phyloP scores from a whole-genome alignment of 2,329 filamentous ascomycete genomes.

The Xylariales sp. region DNA sequence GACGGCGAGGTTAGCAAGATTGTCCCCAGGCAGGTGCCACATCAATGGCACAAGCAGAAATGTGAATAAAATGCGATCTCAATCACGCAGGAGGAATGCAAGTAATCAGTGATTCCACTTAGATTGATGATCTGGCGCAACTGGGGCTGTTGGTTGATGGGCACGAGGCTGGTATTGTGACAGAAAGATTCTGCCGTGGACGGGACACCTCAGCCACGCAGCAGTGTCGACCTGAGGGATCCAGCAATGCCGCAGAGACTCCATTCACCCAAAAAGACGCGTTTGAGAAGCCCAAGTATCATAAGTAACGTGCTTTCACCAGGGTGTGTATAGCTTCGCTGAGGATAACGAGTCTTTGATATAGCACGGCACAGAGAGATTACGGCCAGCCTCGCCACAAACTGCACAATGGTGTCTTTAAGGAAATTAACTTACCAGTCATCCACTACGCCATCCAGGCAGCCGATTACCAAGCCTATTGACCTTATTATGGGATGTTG shows the following conservation, averaged over 20 bases:
- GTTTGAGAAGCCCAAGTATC: conserved; percentile 19
- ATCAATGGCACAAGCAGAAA: conserved; percentile 18
- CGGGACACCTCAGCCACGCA: too few relatives aligned
- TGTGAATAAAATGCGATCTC: conserved; percentile 28
- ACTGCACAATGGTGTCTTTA: conserved; percentile 11
- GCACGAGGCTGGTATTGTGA: conserved; percentile 42
- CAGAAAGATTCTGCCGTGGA: conserved; percentile 40
- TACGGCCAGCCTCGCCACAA: conserved; percentile 19
- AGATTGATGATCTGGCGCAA: conserved; percentile 25
- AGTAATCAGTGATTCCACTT: conserved; percentile 30
- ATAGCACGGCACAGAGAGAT: conserved; percentile 17
- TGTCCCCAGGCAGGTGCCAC: conserved; percentile 21
- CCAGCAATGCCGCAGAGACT: conserved; percentile 18
- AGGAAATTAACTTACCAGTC: conserved; percentile 26
- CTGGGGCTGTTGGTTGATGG: conserved; percentile 35
- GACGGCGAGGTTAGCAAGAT: conserved; percentile 27
- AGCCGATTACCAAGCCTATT: conserved; percentile 3
- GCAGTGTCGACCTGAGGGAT: conserved; percentile 15
- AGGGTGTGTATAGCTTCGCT: too few relatives aligned
- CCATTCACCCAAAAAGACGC: conserved; percentile 17
- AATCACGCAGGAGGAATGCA: conserved; percentile 25
- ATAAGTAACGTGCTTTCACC: too few relatives aligned
- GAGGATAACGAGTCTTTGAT: too few relatives aligned
- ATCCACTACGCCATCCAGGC: conserved; percentile 21
- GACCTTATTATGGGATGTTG: conserved; percentile 9